These are phyloP conservation scores for Apophysomyces sp. DNA, from an alignment of 371 early-diverging fungal genomes.

Conservation along the genomic window DNA sequence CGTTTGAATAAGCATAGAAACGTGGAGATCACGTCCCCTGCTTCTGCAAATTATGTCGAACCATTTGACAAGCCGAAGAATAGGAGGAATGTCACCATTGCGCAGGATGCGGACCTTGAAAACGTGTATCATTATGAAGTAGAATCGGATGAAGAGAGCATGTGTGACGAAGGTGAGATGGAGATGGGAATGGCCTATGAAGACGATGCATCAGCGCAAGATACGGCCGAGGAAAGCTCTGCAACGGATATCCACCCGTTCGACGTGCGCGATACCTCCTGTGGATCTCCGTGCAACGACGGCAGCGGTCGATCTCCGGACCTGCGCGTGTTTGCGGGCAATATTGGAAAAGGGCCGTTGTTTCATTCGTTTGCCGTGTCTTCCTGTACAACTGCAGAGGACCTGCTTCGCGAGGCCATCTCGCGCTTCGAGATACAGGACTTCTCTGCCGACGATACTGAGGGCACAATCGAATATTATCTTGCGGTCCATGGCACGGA, in stretches of 20 bases:
- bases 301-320: background rate
- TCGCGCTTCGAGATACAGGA: conserved; percentile 36
- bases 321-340: conserved; percentile 52
- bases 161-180: conserved; percentile 30
- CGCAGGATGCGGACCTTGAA: conserved; percentile 10
- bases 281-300: background rate
- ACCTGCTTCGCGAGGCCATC: conserved; percentile 42
- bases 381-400: conserved; percentile 42
- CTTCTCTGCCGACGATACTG: conserved; percentile 18
- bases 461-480: conserved; percentile 42
- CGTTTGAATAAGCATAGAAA: conserved; percentile 86
- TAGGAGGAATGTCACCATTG: conserved; percentile 24
- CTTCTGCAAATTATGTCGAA: background rate
- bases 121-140: conserved; percentile 29
- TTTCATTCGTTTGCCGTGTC: conserved; percentile 49
- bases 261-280: background rate
- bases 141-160: conserved; percentile 22
- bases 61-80: background rate
- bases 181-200: conserved; percentile 2
- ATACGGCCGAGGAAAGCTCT: background rate
- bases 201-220: conserved; percentile 7
- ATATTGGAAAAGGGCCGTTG: conserved; percentile 54
- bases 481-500: conserved; percentile 54
- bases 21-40: conserved; percentile 60
- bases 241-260: background rate